These are phyloP conservation scores for Coemansia javaensis DNA, from an alignment of 192 early-diverging fungal species.

Conservation along the genomic window DNA sequence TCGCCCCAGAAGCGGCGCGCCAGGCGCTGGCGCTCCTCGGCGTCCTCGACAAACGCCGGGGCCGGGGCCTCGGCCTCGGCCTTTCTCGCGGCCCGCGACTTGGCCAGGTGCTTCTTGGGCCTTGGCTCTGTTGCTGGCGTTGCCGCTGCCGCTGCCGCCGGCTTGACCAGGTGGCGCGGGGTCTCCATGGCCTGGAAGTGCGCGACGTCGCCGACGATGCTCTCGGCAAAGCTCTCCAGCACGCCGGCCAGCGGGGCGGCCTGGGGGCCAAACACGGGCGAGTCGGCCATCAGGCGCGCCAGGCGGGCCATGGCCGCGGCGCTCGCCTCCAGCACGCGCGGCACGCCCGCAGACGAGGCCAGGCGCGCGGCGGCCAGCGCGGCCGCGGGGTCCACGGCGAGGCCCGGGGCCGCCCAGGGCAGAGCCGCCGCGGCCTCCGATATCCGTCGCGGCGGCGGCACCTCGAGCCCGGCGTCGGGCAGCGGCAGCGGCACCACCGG, in stretches of 20 bases:
- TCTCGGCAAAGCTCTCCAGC: constrained; percentile 25
- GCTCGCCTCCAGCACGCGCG: constrained; percentile 22
- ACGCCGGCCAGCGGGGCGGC: not conserved
- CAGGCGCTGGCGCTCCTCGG: constrained; percentile 39
- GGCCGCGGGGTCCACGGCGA: constrained; percentile 1
- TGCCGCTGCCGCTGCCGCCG: not conserved
- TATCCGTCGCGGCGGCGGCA: not conserved
- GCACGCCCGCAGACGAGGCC: constrained; percentile 1
- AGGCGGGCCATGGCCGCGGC: constrained; percentile 19
- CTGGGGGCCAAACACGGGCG: constrained; percentile 5
- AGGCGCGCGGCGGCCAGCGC: constrained; percentile 4
- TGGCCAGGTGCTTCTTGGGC: no score
- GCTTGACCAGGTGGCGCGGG: constrained; percentile 34
- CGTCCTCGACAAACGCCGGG: constrained; percentile 28
- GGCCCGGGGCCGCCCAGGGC: not conserved
- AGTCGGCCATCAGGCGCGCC: constrained; percentile 6
- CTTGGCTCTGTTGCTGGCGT: constrained; percentile 1
- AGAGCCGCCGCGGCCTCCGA: not conserved
- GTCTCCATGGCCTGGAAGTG: constrained; percentile 46
- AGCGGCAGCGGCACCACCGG: constrained; percentile 20
- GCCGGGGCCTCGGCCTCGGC: constrained; percentile 11
- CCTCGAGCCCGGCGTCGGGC: constrained; percentile 14
- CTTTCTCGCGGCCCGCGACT: no score
- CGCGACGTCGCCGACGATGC: constrained; percentile 31
- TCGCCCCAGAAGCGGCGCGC: constrained; percentile 48